These are phyloP conservation scores for Coniella vitis DNA, from an alignment of 2,329 filamentous ascomycete genomes.

Conservation along the genomic window DNA sequence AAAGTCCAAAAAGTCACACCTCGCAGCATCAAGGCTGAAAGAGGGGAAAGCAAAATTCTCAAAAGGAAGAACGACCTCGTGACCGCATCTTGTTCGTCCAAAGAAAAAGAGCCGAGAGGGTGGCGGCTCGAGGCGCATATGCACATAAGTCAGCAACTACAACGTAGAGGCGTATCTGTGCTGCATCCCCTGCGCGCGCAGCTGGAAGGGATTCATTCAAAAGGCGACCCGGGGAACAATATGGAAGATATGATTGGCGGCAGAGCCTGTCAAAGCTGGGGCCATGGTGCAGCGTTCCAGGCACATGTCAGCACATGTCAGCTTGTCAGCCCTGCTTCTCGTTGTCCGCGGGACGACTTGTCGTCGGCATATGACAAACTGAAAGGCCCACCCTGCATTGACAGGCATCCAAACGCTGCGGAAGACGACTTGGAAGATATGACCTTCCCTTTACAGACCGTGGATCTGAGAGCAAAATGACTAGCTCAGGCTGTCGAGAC, in stretches of 20 bases:
- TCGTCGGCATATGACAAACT: not conserved
- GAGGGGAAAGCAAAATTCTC: not conserved
- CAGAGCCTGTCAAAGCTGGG: not conserved
- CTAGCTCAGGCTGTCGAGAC: not conserved
- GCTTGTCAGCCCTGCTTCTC: constrained; percentile 4
- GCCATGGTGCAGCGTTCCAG: no score
- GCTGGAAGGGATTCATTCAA: not conserved
- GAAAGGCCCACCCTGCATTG: not conserved
- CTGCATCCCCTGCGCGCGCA: not conserved
- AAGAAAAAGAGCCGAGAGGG: not conserved
- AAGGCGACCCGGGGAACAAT: not conserved
- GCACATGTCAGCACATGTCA: not conserved
- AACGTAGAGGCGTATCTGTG: not conserved
- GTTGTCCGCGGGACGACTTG: not conserved
- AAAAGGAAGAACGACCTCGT: not conserved
- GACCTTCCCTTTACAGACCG: constrained; percentile 2
- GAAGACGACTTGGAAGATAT: not conserved
- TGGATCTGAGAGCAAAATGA: not conserved
- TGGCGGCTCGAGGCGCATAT: not conserved
- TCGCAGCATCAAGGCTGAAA: not conserved
- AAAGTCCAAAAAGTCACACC: not conserved
- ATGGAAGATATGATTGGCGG: not conserved
- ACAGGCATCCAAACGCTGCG: not conserved
- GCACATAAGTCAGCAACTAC: not conserved
- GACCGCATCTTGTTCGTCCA: not conserved